Evolutionary conservation across 2,329 filamentous ascomycete genomes (phyloP), one percentile per base, ranked within the genome.

Genomic region (Ophiocordyceps australis): DNA sequence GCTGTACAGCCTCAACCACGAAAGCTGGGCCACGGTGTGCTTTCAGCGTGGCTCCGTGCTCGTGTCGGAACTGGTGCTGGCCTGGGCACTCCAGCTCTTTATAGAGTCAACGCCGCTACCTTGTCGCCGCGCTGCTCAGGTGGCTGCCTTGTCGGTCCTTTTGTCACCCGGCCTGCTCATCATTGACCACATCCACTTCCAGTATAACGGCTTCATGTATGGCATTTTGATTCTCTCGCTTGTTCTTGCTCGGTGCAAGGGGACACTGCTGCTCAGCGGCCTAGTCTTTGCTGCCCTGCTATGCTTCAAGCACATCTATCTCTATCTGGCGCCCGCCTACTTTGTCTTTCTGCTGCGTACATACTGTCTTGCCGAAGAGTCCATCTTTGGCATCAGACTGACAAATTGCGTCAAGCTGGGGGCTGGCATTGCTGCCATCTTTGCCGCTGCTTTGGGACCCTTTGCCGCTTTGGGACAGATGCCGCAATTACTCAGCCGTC

Each of bases 181-280:
- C 46, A 95, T 98, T 48, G 89, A 98, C 45, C 89, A 98, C 48
- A 86, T 94, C 35, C 85, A 94, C 50, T 98, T 98, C 50, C 89
- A 98, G 58, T 98, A 98, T 58, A 98, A 98, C 56, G 86, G 89
- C 21, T 83, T 85, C 53, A 71, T 98, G 53, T 98, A 95, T 47
- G 89, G 89, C 20, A 58, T 95, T 22, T 59, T 98, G 26, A 67
- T 95, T 20, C 61, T 86, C 28, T 95, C 89, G 3, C 63, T 98
- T 24, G 77, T 91, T 2, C 56, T 91, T 31, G 82, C 83, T 6
- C 73, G 81, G 26, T 70, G 74, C 38, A 70, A 67, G 42, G 75
- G 75, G 3, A 78, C 78, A 0, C 58, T 89, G 18, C 62, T 95
- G 9, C 57, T 61, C 23, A 89, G 83, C 38, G 89, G 83, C 0